Evolutionary conservation across 2,329 filamentous ascomycete species (phyloP), one percentile per base, ranked within the genome.

Genomic region (Orbilia oligospora): DNA sequence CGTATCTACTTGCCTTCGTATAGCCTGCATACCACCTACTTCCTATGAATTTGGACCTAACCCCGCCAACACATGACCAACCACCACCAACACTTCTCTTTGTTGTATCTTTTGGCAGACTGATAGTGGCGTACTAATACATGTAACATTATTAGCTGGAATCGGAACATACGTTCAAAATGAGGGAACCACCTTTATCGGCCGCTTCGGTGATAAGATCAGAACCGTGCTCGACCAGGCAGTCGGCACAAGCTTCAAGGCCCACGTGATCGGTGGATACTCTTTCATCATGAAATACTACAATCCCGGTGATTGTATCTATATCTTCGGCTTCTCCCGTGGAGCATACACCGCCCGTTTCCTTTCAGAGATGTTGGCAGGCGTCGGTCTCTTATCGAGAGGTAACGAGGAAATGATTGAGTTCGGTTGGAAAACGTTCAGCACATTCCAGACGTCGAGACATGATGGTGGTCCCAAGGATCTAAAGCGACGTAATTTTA

Each of bases 241-340:
- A 0, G 82, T 87, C 2, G 86, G 86, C 3, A 86, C 83, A 22
- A 86, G 86, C 0, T 88, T 88, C 63, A 87, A 87, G 53, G 84
- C 85, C 1, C 88, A 89, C 71, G 87, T 89, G 6, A 85, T 87
- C 61, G 86, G 85, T 4, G 88, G 87, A 0, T 89, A 89, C 79
- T 83, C 85, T 1, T 89, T 89, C 71, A 80, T 89, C 22, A 89
- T 89, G 88, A 85, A 86, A 9, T 87, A 87, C 81, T 88, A 88
- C 44, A 78, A 53, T 18, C 81, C 87, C 81, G 86, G 84, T 0
- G 87, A 87, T 79, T 85, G 86, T 61, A 87, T 89, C 38, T 89
- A 88, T 80, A 86, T 88, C 80, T 88, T 88, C 58, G 87, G 87
- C 12, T 88, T 88, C 81, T 87, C 85, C 6, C 85, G 87, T 22